These are phyloP conservation scores for Collybiopsis luxurians DNA, from an alignment of 768 basidiomycete genomes.

Conservation along the genomic window DNA sequence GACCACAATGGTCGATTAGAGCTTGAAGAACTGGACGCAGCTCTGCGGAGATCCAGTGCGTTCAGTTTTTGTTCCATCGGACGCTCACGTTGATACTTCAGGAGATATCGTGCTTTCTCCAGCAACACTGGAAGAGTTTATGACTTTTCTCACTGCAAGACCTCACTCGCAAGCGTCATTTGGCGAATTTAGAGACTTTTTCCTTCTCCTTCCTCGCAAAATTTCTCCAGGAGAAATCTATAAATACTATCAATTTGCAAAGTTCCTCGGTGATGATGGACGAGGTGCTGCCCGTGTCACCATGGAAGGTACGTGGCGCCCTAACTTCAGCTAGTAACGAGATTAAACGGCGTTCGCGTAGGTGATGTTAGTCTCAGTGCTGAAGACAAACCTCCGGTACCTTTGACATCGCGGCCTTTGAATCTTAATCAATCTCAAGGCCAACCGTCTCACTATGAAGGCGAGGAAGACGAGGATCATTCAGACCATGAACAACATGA, in stretches of 20 bases:
- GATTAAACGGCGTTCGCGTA: conserved; percentile 24
- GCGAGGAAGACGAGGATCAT: conserved; percentile 37
- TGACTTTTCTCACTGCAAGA: conserved; percentile 71
- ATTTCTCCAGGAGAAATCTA: conserved; percentile 85
- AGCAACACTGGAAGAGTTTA: conserved; percentile 76
- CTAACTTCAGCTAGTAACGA: background rate
- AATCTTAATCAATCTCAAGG: background rate
- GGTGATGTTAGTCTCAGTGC: conserved; percentile 78
- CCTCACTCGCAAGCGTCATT: conserved; percentile 69
- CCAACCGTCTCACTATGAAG: conserved; percentile 18
- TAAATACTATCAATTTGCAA: conserved; percentile 71
- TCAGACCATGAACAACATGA: conserved; percentile 60
- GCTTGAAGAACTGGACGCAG: conserved; percentile 54
- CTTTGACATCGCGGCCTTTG: conserved; percentile 10
- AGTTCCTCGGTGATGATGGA: conserved; percentile 69
- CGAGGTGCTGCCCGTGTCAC: conserved; percentile 77
- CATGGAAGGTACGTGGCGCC: conserved; percentile 77
- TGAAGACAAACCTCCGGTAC: conserved; percentile 59
- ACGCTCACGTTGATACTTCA: conserved; percentile 7
- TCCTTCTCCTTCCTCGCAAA: conserved; percentile 81
- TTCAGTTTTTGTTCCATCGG: conserved; percentile 12
- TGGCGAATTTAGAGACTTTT: conserved; percentile 85
- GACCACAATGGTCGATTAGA: conserved; percentile 87
- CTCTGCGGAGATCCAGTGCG: conserved; percentile 71
- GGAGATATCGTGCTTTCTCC: conserved; percentile 72